phyloP scores from a whole-genome alignment of 1,139 yeast species.

The Sugiyamaella sp. region DNA sequence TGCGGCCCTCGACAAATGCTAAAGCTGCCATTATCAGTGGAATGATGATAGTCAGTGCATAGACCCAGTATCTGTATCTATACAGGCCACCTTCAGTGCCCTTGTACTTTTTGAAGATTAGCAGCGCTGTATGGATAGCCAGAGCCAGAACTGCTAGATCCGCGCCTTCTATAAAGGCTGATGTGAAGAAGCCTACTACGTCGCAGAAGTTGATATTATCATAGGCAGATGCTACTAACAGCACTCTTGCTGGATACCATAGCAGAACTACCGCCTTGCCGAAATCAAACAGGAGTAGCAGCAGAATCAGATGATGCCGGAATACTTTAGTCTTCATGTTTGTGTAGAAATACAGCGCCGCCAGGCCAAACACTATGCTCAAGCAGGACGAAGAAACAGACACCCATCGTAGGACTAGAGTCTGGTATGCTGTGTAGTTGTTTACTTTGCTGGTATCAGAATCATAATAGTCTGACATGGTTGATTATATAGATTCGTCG shows the following conservation, averaged over 20 bases:
- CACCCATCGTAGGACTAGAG: slow-evolving; percentile 31
- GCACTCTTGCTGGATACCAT: slow-evolving; percentile 68
- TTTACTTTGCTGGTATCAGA: slow-evolving; percentile 32
- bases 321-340: slow-evolving; percentile 39
- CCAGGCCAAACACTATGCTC: slow-evolving; percentile 39
- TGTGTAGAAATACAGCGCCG: slow-evolving; percentile 39
- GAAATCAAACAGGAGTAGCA: slow-evolving; percentile 70
- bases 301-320: slow-evolving; percentile 55
- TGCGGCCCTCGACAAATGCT: slow-evolving; percentile 58
- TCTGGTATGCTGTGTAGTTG: slow-evolving; percentile 34
- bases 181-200: slow-evolving; percentile 83
- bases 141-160: slow-evolving; percentile 82
- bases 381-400: slow-evolving; percentile 39
- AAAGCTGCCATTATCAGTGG: slow-evolving; percentile 74
- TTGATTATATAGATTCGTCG: background rate
- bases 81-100: slow-evolving; percentile 77
- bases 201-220: slow-evolving; percentile 62
- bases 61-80: slow-evolving; percentile 59
- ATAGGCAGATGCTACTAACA: slow-evolving; percentile 54
- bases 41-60: slow-evolving; percentile 58
- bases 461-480: slow-evolving; percentile 25
- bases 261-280: slow-evolving; percentile 71
- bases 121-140: slow-evolving; percentile 78
- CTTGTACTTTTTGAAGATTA: slow-evolving; percentile 57
- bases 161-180: slow-evolving; percentile 82